Evolutionary conservation across 345 rosid genomes (phyloP).

Genomic region (Streptanthus diversifolius): DNA sequence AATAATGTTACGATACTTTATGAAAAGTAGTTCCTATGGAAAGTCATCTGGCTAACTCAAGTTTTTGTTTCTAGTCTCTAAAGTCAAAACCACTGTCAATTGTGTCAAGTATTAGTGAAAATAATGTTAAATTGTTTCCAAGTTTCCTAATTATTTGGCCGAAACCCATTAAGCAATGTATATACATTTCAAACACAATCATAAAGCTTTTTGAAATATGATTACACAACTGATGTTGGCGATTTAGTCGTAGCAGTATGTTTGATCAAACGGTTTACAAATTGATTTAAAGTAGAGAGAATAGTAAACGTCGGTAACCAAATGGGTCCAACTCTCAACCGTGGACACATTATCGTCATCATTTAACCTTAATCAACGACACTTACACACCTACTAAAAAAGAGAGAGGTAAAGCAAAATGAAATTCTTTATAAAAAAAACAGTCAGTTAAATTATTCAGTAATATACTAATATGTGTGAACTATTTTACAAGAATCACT

Average conservation of each 20-base stretch:
- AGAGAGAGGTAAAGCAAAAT: constrained; percentile 6
- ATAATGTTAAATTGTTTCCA: not conserved
- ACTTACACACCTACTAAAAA: constrained; percentile 8
- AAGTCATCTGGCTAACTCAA: constrained; percentile 31
- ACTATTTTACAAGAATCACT: not conserved
- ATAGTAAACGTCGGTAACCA: constrained; percentile 35
- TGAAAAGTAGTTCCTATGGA: constrained; percentile 20
- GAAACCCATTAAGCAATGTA: constrained; percentile 6
- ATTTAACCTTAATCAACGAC: constrained; percentile 27
- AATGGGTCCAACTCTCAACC: constrained; percentile 27
- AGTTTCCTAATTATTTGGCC: not conserved
- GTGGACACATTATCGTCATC: constrained; percentile 24
- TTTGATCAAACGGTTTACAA: constrained; percentile 26
- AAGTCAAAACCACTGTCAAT: constrained; percentile 32
- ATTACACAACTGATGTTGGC: constrained; percentile 23
- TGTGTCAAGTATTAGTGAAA: constrained; percentile 10
- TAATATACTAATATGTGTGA: not conserved
- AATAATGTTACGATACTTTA: constrained; percentile 21
- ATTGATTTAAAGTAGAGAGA: not conserved
- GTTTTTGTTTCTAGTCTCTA: constrained; percentile 25
- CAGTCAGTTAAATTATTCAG: not conserved
- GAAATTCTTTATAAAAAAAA: not conserved
- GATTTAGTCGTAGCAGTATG: not conserved
- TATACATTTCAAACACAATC: constrained; percentile 17
- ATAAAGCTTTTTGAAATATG: constrained; percentile 26